phyloP scores from a whole-genome alignment of 2,329 filamentous ascomycete genomes.

The Sarocladium brachiariae region DNA sequence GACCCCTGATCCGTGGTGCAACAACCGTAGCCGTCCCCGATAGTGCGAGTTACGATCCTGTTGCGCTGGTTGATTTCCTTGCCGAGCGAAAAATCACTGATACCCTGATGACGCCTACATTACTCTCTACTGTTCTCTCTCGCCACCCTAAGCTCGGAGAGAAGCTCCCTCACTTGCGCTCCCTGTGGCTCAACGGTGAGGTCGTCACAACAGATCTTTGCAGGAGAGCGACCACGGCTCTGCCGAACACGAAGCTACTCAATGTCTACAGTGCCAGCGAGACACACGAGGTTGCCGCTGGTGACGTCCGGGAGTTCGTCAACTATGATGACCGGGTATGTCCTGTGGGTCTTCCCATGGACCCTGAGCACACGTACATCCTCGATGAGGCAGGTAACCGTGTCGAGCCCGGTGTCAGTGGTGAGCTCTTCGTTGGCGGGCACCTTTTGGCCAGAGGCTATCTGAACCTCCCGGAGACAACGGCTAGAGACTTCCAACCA shows the following conservation, averaged over 20 bases:
- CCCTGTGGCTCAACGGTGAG: constrained; percentile 76
- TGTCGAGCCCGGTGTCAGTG: constrained; percentile 54
- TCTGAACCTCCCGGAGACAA: constrained; percentile 72
- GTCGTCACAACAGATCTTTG: constrained; percentile 75
- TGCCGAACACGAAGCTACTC: constrained; percentile 63
- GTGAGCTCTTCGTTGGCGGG: constrained; percentile 74
- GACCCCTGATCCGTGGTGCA: constrained; percentile 67
- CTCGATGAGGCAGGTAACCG: constrained; percentile 61
- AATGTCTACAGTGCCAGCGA: constrained; percentile 81
- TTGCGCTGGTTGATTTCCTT: constrained; percentile 65
- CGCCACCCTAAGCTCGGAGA: constrained; percentile 59
- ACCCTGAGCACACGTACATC: constrained; percentile 64
- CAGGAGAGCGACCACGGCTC: constrained; percentile 57
- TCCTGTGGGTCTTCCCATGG: constrained; percentile 64
- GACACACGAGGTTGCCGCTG: constrained; percentile 73
- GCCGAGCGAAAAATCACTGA: constrained; percentile 62
- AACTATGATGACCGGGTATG: constrained; percentile 59
- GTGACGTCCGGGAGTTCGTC: constrained; percentile 64
- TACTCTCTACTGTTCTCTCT: constrained; percentile 66
- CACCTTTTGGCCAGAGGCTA: constrained; percentile 67
- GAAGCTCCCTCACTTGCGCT: constrained; percentile 58
- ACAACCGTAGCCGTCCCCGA: constrained; percentile 72
- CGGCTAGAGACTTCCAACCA: constrained; percentile 61
- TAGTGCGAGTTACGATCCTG: constrained; percentile 70
- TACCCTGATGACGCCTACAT: constrained; percentile 76